phyloP scores from a whole-genome alignment of 2,329 filamentous ascomycete genomes.

The Neonectria ditissima region DNA sequence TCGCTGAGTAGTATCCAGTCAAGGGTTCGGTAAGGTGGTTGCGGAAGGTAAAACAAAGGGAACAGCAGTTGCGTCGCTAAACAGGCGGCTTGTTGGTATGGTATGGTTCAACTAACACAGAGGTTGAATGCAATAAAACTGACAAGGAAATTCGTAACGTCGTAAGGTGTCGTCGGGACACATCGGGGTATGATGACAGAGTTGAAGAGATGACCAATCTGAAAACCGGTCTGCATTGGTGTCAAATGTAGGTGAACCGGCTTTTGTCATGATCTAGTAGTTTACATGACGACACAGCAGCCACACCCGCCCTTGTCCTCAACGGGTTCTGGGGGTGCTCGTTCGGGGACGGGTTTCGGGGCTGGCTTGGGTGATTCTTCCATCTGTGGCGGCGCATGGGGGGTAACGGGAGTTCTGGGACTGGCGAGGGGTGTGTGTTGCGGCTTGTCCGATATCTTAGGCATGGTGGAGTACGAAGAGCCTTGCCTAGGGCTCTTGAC shows the following conservation, averaged over 20 bases:
- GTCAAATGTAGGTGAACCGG: background rate
- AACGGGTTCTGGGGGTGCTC: conserved; percentile 37
- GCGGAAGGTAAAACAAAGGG: conserved; percentile 38
- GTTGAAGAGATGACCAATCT: conserved; percentile 1
- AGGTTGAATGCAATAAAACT: conserved; percentile 44
- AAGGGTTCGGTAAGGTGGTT: conserved; percentile 12
- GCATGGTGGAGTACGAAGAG: conserved; percentile 74
- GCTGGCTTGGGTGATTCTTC: conserved; percentile 33
- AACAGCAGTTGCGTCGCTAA: conserved; percentile 45
- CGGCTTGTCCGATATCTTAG: conserved; percentile 61
- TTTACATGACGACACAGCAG: conserved; percentile 65
- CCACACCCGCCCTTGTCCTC: conserved; percentile 60
- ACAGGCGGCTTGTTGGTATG: conserved; percentile 41
- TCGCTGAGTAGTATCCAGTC: conserved; percentile 22
- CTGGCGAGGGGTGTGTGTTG: conserved; percentile 54
- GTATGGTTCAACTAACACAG: conserved; percentile 44
- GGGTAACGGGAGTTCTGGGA: conserved; percentile 56
- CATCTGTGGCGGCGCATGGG: conserved; percentile 39
- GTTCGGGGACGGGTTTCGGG: conserved; percentile 28
- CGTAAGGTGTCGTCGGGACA: conserved; percentile 42
- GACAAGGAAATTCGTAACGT: conserved; percentile 49
- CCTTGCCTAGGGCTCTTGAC: conserved; percentile 61
- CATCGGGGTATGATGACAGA: conserved; percentile 26
- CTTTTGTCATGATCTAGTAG: background rate
- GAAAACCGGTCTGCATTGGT: conserved; percentile 2